Evolutionary conservation across 129 eudicot genomes (phyloP), one percentile per base, ranked within the genome.

Genomic region (Centrapalus pauciflorus): DNA sequence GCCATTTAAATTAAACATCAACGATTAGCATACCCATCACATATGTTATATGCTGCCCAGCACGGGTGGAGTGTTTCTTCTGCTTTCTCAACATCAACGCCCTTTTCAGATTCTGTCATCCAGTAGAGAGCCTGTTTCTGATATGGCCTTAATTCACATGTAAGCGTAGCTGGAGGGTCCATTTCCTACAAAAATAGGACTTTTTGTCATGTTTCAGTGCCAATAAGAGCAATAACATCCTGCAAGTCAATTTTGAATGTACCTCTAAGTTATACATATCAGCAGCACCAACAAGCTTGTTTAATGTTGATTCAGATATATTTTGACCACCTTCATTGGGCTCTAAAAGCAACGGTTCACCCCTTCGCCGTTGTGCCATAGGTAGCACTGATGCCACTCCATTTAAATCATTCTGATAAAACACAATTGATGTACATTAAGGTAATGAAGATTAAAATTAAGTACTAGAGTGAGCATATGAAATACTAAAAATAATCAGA

Each of bases 71-170:
- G 91, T 1, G 78, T 86, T 77, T 90, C 80, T 38, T 69, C 78
- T 20, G 85, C 83, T 76, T 90, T 82, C 41, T 84, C 91, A 46
- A 65, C 89, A 84, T 66, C 84, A n/a, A 73, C 82, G 60, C 93
- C 90, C 66, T 68, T 76, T 54, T 90, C 97, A 4, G 75, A 72
- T 76, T 86, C 88, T 32, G 91, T 62, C 97, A 90, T 90, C 97
- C 97, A 86, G 65, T 64, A 82, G 12, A 90, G 95, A 55, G 95
- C 97, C 72, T 90, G 87, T 70, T 86, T 90, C 66, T 90, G 97
- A 66, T 90, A 86, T 50, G 97, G 91, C 77, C 89, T 79, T 62
- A 90, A 77, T 35, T 82, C 82, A 80, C 97, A 90, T 35, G 62
- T 75, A 25, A 90, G 88, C 11, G 84, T 81, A 52, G 29, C 24